Conservation (phyloP, 768 basidiomycete species). For the Hypholoma sublateritium region DNA sequence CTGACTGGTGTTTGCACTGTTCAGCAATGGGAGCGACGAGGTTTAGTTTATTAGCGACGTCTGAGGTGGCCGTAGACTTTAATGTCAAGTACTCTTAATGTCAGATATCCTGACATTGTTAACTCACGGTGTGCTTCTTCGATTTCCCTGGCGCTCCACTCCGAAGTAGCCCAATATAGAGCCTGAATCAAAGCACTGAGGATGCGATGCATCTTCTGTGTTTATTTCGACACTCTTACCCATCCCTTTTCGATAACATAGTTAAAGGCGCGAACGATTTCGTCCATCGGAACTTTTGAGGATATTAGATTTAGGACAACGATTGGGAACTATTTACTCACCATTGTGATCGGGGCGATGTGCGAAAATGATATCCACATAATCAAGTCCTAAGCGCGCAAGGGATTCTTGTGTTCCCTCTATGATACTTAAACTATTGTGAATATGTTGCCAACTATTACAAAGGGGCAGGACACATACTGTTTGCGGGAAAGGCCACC, state of each 20-base stretch:
- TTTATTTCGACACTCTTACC: constrained; percentile 29
- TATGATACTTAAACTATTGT: constrained; percentile 59
- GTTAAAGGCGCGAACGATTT: constrained; percentile 80
- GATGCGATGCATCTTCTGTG: neutral
- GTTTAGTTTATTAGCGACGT: constrained; percentile 64
- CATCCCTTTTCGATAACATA: constrained; percentile 71
- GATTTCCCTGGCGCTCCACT: constrained; percentile 74
- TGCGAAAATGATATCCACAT: constrained; percentile 71
- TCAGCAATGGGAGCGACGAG: constrained; percentile 72
- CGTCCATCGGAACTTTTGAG: constrained; percentile 52
- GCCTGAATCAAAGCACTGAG: constrained; percentile 30
- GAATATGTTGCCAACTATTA: constrained; percentile 30
- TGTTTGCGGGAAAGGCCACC: constrained; percentile 55
- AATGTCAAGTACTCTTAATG: too few species aligned
- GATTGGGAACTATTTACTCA: neutral
- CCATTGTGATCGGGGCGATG: constrained; percentile 53
- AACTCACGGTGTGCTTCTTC: constrained; percentile 59
- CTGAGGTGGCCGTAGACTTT: constrained; percentile 30
- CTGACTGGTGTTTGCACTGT: constrained; percentile 70
- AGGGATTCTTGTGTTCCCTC: constrained; percentile 69
- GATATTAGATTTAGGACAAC: constrained; percentile 18
- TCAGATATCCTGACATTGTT: too few species aligned
- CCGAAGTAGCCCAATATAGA: constrained; percentile 72
- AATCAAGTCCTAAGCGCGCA: constrained; percentile 67
- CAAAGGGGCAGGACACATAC: constrained; percentile 27